A percentile compares a stretch with the other conserved stretches of the same genome.
Conservation (phyloP, 176 grass and related monocot species). For the Musa troglodytarum region DNA sequence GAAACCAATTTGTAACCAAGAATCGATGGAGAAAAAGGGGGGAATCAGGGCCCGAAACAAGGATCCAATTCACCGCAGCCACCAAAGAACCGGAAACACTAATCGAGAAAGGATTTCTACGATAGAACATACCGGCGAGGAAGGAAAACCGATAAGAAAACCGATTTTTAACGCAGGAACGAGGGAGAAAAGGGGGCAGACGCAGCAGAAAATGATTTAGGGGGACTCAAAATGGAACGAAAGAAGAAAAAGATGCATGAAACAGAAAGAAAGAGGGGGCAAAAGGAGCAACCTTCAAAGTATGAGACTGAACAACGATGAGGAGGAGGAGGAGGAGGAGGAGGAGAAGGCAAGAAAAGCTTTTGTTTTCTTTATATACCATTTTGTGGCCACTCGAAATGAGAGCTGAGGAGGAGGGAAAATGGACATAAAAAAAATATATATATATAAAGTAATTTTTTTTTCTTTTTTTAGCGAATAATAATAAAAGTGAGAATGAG, state of each 20-base stretch:
- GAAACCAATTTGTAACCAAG: background rate
- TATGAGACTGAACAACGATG: background rate
- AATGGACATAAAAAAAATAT: no score
- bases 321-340: slow-evolving; percentile 10
- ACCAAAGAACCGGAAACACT: background rate
- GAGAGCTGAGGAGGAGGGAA: no score
- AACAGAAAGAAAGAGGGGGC: slow-evolving; percentile 17
- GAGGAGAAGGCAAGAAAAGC: background rate
- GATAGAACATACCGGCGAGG: slow-evolving; percentile 22
- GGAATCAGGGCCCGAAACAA: background rate
- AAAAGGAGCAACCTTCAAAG: background rate
- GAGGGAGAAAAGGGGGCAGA: background rate
- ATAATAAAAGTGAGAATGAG: no score
- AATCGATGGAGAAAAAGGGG: slow-evolving; percentile 1
- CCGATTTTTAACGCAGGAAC: background rate
- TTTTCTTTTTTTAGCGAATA: no score
- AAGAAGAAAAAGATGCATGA: slow-evolving; percentile 13
- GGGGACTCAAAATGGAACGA: background rate
- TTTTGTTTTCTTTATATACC: background rate
- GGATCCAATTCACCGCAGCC: background rate
- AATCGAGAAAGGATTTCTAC: slow-evolving; percentile 12
- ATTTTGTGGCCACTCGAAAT: no score
- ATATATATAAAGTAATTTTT: no score
- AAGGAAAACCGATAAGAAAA: background rate
- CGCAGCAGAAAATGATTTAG: background rate